A percentile compares a stretch with the other conserved stretches of the same genome.
These are phyloP conservation scores for Wickerhamiella musiphila DNA, from an alignment of 805 yeast species.

Conservation along the genomic window DNA sequence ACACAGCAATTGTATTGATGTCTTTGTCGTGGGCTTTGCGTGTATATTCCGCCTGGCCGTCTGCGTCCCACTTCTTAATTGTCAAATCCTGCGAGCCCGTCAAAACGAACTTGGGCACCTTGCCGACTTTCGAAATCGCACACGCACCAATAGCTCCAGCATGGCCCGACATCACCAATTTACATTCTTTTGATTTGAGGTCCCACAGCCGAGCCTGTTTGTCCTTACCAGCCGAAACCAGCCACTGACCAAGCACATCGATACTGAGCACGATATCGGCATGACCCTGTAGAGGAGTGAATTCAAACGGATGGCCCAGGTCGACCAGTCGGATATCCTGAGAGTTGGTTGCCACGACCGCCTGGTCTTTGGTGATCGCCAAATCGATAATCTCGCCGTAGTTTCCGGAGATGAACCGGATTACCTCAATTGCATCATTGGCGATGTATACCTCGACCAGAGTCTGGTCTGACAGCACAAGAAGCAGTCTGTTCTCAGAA, in stretches of 20 bases:
- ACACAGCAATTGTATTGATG: conserved; percentile 71
- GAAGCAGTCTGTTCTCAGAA: conserved; percentile 5
- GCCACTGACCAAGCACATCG: conserved; percentile 74
- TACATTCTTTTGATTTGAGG: conserved; percentile 27
- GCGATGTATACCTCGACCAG: conserved; percentile 25
- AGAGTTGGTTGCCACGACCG: conserved; percentile 88
- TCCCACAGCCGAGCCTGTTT: conserved; percentile 73
- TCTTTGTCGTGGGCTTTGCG: conserved; percentile 95
- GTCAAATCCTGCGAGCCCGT: conserved; percentile 78
- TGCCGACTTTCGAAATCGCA: conserved; percentile 37
- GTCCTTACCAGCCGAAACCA: conserved; percentile 86
- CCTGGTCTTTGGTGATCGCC: conserved; percentile 44
- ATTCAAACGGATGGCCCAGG: conserved; percentile 23
- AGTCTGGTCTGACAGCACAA: conserved; percentile 62
- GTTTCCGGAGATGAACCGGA: conserved; percentile 52
- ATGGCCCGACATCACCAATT: conserved; percentile 68
- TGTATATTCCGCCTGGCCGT: conserved; percentile 52
- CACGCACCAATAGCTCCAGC: conserved; percentile 74
- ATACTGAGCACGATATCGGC: conserved; percentile 66
- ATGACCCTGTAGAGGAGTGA: conserved; percentile 61
- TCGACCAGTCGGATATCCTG: conserved; percentile 61
- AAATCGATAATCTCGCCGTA: conserved; percentile 92
- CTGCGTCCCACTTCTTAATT: conserved; percentile 64
- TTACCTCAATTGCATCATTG: conserved; percentile 2
- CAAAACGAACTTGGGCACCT: conserved; percentile 48